Conservation (phyloP, 129 eudicot genomes). For the Helianthus annuus region HanXRQr2.0-SUNRISE NC_035435.2:147880612-147881111, state of each 20-base stretch:
- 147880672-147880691: slow-evolving; percentile 49
- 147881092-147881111: no score
- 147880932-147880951: no score
- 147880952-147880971: no score
- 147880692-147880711: slow-evolving; percentile 44
- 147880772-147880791: not conserved
- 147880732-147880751: slow-evolving; percentile 68
- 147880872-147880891: not conserved
- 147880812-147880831: no score
- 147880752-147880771: slow-evolving; percentile 41
- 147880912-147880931: not conserved
- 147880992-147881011: no score
- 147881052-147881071: no score
- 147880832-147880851: not conserved
- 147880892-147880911: not conserved
- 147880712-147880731: slow-evolving; percentile 75
- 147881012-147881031: no score
- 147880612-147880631: slow-evolving; percentile 4
- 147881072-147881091: no score
- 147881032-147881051: not conserved
- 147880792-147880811: not conserved
- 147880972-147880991: no score
- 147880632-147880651: slow-evolving; percentile 66
- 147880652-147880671: slow-evolving; percentile 65
- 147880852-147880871: not conserved